phyloP scores from a whole-genome alignment of 2,329 filamentous ascomycete genomes.

The Botryotinia narcissicola region DNA sequence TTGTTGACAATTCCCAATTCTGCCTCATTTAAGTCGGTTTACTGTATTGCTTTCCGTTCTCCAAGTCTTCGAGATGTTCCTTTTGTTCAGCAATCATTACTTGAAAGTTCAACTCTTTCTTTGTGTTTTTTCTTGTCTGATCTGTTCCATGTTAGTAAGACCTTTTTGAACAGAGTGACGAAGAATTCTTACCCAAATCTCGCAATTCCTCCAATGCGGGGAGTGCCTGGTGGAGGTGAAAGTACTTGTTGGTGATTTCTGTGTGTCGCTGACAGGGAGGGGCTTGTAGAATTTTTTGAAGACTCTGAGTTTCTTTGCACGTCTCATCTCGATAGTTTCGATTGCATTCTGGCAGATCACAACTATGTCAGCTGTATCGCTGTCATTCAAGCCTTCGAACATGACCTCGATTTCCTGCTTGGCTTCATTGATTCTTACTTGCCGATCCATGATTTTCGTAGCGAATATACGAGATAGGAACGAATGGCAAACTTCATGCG shows the following conservation, averaged over 20 bases:
- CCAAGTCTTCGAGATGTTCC: background rate
- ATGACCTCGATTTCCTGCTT: background rate
- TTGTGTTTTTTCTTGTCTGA: background rate
- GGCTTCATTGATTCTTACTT: background rate
- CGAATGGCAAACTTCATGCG: background rate
- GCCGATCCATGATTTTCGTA: background rate
- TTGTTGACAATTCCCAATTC: background rate
- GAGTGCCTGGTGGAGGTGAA: background rate
- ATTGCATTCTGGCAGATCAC: background rate
- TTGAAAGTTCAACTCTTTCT: background rate
- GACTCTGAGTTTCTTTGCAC: background rate
- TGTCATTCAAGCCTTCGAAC: background rate
- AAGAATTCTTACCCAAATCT: background rate
- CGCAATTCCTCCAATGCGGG: constrained; percentile 3
- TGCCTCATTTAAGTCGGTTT: background rate
- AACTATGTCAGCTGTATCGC: background rate
- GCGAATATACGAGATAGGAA: background rate
- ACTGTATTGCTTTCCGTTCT: background rate
- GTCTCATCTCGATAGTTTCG: background rate
- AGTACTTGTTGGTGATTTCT: background rate
- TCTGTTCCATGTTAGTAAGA: background rate
- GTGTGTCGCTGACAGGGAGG: background rate
- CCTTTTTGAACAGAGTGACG: background rate
- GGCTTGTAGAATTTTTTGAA: background rate
- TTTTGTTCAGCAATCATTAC: background rate